These are phyloP conservation scores for Globisporangium paddicum DNA, from an alignment of 352 stramenopile species.

Conservation along the genomic window DNA sequence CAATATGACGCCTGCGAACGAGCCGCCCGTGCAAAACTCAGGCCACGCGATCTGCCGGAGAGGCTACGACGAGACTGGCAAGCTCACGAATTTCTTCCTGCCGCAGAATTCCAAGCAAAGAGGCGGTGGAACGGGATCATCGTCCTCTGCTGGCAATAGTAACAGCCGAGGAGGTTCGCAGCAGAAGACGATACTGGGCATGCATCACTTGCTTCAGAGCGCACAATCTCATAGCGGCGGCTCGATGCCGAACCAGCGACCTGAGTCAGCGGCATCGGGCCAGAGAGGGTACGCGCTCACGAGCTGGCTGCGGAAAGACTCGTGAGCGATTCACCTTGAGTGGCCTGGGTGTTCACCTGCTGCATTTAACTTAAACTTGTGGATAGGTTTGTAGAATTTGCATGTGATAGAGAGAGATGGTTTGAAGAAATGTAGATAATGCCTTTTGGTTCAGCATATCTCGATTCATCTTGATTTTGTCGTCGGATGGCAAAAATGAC, in stretches of 20 bases:
- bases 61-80: constrained; percentile 73
- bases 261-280: constrained; percentile 18
- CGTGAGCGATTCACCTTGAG: no score
- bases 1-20: constrained; percentile 41
- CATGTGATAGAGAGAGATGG: neutral
- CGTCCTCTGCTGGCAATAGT: neutral
- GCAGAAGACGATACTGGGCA: constrained; percentile 43
- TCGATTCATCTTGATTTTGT: neutral
- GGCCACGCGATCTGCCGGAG: constrained; percentile 39
- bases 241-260: constrained; percentile 19
- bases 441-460: neutral
- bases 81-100: constrained; percentile 73
- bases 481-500: no score
- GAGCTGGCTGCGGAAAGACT: constrained; percentile 57
- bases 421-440: neutral
- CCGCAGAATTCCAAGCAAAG: constrained; percentile 41
- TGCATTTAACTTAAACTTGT: constrained; percentile 4
- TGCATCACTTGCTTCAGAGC: constrained; percentile 36
- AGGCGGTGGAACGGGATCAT: neutral
- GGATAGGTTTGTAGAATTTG: neutral
- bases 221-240: constrained; percentile 10
- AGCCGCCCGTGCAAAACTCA: constrained; percentile 35
- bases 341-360: neutral
- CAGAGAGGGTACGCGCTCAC: constrained; percentile 58
- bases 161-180: constrained; percentile 12